Evolutionary conservation across 805 yeast genomes (phyloP).

Genomic region (Hanseniaspora mollemarum): DNA sequence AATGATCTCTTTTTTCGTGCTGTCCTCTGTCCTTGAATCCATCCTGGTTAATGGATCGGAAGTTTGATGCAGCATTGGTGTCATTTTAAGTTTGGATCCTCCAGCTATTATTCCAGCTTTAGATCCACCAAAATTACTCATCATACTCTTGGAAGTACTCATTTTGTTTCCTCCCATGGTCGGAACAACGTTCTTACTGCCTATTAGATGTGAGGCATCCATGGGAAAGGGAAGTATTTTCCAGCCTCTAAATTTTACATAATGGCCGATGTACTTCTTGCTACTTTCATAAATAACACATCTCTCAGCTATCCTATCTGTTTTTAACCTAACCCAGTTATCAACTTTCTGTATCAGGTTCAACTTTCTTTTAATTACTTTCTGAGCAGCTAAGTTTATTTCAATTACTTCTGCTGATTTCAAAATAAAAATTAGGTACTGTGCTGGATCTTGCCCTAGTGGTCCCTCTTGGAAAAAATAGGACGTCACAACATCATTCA

Average conservation of each 20-base stretch:
- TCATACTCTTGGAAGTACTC: not conserved
- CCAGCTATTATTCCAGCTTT: not conserved
- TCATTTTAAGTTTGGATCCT: conserved; percentile 1
- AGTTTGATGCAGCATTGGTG: conserved; percentile 10
- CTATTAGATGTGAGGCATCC: not conserved
- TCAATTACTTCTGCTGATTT: conserved; percentile 11
- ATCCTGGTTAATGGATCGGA: conserved; percentile 6
- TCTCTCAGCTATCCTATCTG: conserved; percentile 14
- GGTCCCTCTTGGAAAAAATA: conserved; percentile 14
- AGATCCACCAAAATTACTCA: not conserved
- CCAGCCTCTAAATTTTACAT: conserved; percentile 15
- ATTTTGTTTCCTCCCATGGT: not conserved
- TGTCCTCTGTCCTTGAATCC: not conserved
- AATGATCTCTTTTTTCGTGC: not conserved
- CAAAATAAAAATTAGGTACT: not conserved
- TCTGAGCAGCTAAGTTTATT: not conserved
- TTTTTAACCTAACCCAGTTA: conserved; percentile 10
- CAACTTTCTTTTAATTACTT: not conserved
- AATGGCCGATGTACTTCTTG: conserved; percentile 13
- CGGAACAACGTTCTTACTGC: too few relatives aligned
- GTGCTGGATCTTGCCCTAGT: conserved; percentile 7
- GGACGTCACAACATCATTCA: not conserved
- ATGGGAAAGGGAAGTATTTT: conserved; percentile 13
- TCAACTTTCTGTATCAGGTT: conserved; percentile 4
- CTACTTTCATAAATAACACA: conserved; percentile 7